A percentile compares a stretch with the other conserved stretches of the same genome.
These are phyloP conservation scores for Pseudopyrenochaeta lycopersici DNA, from an alignment of 2,329 filamentous ascomycete genomes.

Conservation along the genomic window DNA sequence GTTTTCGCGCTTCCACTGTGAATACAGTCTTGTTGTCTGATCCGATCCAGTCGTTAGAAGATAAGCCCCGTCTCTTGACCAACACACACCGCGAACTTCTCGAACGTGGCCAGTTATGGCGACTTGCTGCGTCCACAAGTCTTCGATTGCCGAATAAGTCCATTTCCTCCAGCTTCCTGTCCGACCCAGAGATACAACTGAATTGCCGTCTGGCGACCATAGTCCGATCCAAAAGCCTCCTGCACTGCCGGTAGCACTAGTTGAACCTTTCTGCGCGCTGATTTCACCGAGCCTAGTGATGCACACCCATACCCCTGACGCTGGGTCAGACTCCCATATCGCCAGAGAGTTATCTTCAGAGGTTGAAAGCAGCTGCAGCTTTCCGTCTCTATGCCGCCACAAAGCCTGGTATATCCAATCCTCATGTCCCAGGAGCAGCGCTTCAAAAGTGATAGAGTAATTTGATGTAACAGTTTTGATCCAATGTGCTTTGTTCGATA, in stretches of 20 bases:
- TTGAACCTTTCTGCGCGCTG: conserved; percentile 92
- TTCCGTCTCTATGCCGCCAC: conserved; percentile 69
- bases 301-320: conserved; percentile 91
- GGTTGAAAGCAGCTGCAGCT: conserved; percentile 80
- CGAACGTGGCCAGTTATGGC: conserved; percentile 86
- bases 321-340: conserved; percentile 86
- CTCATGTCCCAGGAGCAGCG: conserved; percentile 90
- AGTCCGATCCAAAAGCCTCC: conserved; percentile 97
- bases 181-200: conserved; percentile 82
- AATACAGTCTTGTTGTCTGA: conserved; percentile 90
- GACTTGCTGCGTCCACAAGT: conserved; percentile 78
- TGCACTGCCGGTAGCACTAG: conserved; percentile 92
- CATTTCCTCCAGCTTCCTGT: conserved; percentile 95
- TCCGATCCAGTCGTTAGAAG: conserved; percentile 89
- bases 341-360: conserved; percentile 95
- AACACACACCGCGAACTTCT: conserved; percentile 82
- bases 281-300: conserved; percentile 88
- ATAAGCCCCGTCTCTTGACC: conserved; percentile 84
- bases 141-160: conserved; percentile 68
- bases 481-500: conserved; percentile 89
- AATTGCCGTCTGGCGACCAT: conserved; percentile 81
- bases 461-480: conserved; percentile 68
- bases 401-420: conserved; percentile 95
- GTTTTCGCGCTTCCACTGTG: conserved; percentile 71
- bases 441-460: conserved; percentile 91